Percentiles rank a stretch among this genome's conserved stretches.
phyloP scores from a whole-genome alignment of 371 early-diverging fungal species.

The Lichtheimia corymbifera region DNA sequence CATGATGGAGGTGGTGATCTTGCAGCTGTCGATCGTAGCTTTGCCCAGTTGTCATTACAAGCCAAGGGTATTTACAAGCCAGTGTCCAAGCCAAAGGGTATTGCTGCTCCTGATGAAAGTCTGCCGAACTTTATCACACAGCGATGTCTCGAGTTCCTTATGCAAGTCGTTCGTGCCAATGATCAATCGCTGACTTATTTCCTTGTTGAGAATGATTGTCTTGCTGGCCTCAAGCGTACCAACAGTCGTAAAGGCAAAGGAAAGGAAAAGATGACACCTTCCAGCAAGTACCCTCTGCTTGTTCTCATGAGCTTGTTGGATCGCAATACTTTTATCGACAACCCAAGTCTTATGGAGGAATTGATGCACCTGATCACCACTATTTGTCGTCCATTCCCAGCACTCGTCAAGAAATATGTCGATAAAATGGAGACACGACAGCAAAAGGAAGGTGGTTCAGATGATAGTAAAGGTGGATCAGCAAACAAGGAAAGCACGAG shows the following conservation, averaged over 20 bases:
- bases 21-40: slow-evolving; percentile 76
- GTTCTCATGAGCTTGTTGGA: slow-evolving; percentile 84
- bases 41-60: slow-evolving; percentile 72
- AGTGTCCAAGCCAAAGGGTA: slow-evolving; percentile 27
- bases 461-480: slow-evolving; percentile 1
- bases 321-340: slow-evolving; percentile 75
- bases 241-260: slow-evolving; percentile 69
- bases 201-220: slow-evolving; percentile 71
- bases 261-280: slow-evolving; percentile 57
- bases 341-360: slow-evolving; percentile 82
- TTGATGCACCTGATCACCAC: slow-evolving; percentile 84
- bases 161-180: slow-evolving; percentile 70
- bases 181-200: slow-evolving; percentile 71
- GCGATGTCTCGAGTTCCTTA: slow-evolving; percentile 84
- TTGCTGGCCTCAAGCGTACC: slow-evolving; percentile 49
- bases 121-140: slow-evolving; percentile 86
- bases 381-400: slow-evolving; percentile 72
- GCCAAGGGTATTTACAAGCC: slow-evolving; percentile 40
- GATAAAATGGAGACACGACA: slow-evolving; percentile 43
- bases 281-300: slow-evolving; percentile 83
- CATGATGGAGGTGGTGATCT: slow-evolving; percentile 82
- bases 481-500: slow-evolving; percentile 6
- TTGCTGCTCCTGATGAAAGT: slow-evolving; percentile 43
- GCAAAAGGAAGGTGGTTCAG: slow-evolving; percentile 14
- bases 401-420: slow-evolving; percentile 53